Evolutionary conservation across 495 filamentous ascomycete species (phyloP).

Genomic region (Aspergillus egyptiacus): DNA sequence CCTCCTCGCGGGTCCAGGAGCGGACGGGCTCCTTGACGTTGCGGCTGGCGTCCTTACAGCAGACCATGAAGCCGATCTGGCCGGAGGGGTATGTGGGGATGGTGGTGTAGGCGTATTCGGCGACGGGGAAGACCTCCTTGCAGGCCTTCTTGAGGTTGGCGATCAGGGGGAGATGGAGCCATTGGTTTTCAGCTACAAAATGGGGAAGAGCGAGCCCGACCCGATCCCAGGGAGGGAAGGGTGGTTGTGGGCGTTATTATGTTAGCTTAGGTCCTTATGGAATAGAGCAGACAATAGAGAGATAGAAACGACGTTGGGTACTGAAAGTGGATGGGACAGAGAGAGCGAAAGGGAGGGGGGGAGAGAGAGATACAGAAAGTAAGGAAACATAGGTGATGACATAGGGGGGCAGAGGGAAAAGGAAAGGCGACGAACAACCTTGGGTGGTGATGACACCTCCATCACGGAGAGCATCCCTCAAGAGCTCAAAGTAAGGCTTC

Average conservation of each 20-base stretch:
- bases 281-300: neutral
- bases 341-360: neutral
- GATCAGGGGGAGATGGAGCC: slow-evolving; percentile 93
- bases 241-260: slow-evolving; percentile 28
- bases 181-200: slow-evolving; percentile 89
- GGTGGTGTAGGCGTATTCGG: slow-evolving; percentile 98
- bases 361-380: slow-evolving; percentile 10
- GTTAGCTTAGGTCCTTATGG: slow-evolving; percentile 26
- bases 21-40: slow-evolving; percentile 81
- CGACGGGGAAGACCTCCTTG: slow-evolving; percentile 93
- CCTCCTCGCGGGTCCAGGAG: slow-evolving; percentile 74
- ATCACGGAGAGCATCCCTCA: slow-evolving; percentile 79
- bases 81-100: slow-evolving; percentile 99
- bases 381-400: slow-evolving; percentile 7
- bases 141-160: slow-evolving; percentile 89
- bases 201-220: slow-evolving; percentile 28
- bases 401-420: slow-evolving; percentile 21
- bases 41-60: slow-evolving; percentile 82
- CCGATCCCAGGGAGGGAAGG: slow-evolving; percentile 28
- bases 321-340: neutral
- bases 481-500: slow-evolving; percentile 96
- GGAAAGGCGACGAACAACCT: slow-evolving; percentile 94
- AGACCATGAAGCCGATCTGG: slow-evolving; percentile 99
- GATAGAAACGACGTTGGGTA: neutral
- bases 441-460: slow-evolving; percentile 99